These are phyloP conservation scores for Lactarius deliciosus DNA, from an alignment of 768 basidiomycete species.

Conservation along the genomic window DNA sequence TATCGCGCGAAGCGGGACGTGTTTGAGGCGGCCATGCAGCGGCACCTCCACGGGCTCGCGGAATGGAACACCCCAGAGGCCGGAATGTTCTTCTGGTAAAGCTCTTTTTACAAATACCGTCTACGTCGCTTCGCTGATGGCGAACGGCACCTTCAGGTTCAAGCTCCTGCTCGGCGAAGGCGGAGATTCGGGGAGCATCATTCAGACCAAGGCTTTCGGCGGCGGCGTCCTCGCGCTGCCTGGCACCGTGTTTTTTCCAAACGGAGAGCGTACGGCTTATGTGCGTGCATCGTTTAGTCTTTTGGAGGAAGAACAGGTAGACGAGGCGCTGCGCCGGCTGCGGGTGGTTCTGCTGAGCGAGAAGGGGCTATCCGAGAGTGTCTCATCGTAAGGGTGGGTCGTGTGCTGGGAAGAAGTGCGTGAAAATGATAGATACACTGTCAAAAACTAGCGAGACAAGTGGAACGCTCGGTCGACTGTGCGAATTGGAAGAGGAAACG, in stretches of 20 bases:
- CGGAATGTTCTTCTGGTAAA: slow-evolving; percentile 89
- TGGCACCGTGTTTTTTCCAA: slow-evolving; percentile 79
- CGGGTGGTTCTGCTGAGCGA: slow-evolving; percentile 33
- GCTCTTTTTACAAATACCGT: slow-evolving; percentile 23
- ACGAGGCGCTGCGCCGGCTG: slow-evolving; percentile 70
- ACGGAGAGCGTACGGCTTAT: slow-evolving; percentile 63
- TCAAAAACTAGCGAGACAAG: neutral
- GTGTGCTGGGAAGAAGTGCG: neutral
- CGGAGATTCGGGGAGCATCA: slow-evolving; percentile 56
- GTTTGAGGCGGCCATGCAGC: slow-evolving; percentile 74
- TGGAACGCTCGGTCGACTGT: neutral
- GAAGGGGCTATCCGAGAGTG: neutral
- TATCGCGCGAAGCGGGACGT: slow-evolving; percentile 72
- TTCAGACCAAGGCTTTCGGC: slow-evolving; percentile 71
- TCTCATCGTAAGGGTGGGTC: neutral
- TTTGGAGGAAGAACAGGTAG: slow-evolving; percentile 61
- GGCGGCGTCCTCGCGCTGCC: slow-evolving; percentile 89
- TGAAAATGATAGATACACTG: no score
- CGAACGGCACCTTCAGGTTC: slow-evolving; percentile 49
- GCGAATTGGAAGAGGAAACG: neutral
- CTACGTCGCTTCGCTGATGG: neutral
- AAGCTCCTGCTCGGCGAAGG: slow-evolving; percentile 64
- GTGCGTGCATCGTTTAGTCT: slow-evolving; percentile 84
- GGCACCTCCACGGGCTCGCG: slow-evolving; percentile 74
- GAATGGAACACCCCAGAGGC: slow-evolving; percentile 71